A percentile compares a stretch with the other conserved stretches of the same genome.
Conservation (phyloP, 495 filamentous ascomycete species). For the Penicillium paradoxum region DNA sequence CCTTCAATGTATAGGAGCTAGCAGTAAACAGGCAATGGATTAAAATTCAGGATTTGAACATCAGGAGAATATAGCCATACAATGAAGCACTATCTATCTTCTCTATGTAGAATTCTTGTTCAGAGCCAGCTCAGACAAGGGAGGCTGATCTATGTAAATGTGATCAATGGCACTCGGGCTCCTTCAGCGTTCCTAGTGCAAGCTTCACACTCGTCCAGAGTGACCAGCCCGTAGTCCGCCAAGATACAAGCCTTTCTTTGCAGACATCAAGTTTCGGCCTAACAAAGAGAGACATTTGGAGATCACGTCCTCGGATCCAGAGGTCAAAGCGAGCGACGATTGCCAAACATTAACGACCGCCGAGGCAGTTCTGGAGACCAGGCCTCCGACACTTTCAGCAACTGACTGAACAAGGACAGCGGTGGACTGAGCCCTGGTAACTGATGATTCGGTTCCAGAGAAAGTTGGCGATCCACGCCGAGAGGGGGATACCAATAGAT, state of each 20-base stretch:
- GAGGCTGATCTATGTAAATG: not conserved
- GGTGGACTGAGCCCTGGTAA: not conserved
- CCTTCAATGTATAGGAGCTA: too few species aligned
- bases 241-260: constrained; percentile 5
- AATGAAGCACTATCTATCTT: not conserved
- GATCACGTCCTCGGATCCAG: constrained; percentile 2
- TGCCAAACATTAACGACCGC: constrained; percentile 11
- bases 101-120: not conserved
- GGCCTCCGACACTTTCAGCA: not conserved
- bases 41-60: too few species aligned
- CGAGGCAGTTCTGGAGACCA: constrained; percentile 9
- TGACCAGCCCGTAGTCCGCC: not conserved
- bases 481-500: not conserved
- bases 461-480: constrained; percentile 1
- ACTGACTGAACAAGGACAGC: not conserved
- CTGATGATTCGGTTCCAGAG: not conserved
- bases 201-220: not conserved
- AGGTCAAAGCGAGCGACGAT: not conserved
- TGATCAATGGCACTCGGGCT: too few species aligned
- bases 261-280: constrained; percentile 13
- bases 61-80: not conserved
- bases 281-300: constrained; percentile 9
- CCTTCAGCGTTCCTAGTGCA: not conserved
- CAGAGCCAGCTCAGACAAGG: not conserved
- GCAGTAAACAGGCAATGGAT: too few species aligned